phyloP scores from a whole-genome alignment of 331 rosid genomes.

The Prunus yedoensis region DNA sequence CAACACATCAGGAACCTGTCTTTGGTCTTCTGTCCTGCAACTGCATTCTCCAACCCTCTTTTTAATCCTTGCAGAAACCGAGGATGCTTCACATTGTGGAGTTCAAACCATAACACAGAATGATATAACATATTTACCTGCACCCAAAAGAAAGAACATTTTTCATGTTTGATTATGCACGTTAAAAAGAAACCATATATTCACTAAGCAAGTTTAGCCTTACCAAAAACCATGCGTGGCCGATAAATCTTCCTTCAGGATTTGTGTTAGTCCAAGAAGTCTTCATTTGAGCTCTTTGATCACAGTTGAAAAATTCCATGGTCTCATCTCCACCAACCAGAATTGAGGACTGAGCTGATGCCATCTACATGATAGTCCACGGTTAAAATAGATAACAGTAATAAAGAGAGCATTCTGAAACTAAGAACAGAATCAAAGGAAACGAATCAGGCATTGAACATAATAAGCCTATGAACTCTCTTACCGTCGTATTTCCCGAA shows the following conservation, averaged over 20 bases:
- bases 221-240: conserved; percentile 4
- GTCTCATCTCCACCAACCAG: neutral
- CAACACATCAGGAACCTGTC: conserved; percentile 12
- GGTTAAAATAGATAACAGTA: neutral
- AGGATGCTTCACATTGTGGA: neutral
- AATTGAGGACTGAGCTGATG: conserved; percentile 9
- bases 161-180: too few relatives aligned
- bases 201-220: neutral
- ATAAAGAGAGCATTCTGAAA: neutral
- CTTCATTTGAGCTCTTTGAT: neutral
- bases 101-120: conserved; percentile 4
- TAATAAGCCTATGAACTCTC: conserved; percentile 12
- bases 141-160: neutral
- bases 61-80: neutral
- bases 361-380: conserved; percentile 7
- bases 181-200: neutral
- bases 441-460: neutral
- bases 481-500: conserved; percentile 83
- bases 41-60: neutral
- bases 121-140: conserved; percentile 21
- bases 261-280: conserved; percentile 6
- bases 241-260: neutral
- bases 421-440: neutral
- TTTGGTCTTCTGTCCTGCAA: conserved; percentile 19
- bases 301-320: neutral